A percentile compares a stretch with the other conserved stretches of the same genome.
phyloP scores from a whole-genome alignment of 2,329 filamentous ascomycete genomes.

The Calonectria pseudoturangicola region DNA sequence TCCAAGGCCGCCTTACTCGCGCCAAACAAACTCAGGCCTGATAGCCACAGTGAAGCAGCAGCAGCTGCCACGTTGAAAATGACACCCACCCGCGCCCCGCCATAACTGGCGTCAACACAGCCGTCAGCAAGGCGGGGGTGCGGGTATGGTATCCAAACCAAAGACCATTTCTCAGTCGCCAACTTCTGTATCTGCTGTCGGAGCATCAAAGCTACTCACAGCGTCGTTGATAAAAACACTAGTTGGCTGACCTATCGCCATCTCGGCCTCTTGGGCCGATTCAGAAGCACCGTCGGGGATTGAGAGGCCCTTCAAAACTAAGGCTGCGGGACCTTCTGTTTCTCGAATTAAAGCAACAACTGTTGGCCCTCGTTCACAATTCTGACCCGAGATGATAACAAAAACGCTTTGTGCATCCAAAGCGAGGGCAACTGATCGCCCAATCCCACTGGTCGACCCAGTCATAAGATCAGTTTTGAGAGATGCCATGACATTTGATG shows the following conservation, averaged over 20 bases:
- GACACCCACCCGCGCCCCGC: background rate
- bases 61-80: conserved; percentile 4
- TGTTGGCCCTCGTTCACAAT: background rate
- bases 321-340: background rate
- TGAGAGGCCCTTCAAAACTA: background rate
- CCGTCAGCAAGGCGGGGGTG: background rate
- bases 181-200: background rate
- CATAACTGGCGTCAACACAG: background rate
- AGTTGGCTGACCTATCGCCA: background rate
- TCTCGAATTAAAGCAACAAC: background rate
- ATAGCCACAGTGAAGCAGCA: background rate
- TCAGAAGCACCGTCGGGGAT: background rate
- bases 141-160: background rate
- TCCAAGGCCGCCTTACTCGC: background rate
- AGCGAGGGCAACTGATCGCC: background rate
- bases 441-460: background rate
- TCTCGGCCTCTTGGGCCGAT: background rate
- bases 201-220: conserved; percentile 1
- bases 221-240: conserved; percentile 2
- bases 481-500: background rate
- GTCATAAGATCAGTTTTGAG: background rate
- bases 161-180: background rate
- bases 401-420: background rate
- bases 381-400: background rate
- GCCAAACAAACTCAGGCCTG: background rate